phyloP scores from a whole-genome alignment of 2,329 filamentous ascomycete species.

The Xylaria sp. region DNA sequence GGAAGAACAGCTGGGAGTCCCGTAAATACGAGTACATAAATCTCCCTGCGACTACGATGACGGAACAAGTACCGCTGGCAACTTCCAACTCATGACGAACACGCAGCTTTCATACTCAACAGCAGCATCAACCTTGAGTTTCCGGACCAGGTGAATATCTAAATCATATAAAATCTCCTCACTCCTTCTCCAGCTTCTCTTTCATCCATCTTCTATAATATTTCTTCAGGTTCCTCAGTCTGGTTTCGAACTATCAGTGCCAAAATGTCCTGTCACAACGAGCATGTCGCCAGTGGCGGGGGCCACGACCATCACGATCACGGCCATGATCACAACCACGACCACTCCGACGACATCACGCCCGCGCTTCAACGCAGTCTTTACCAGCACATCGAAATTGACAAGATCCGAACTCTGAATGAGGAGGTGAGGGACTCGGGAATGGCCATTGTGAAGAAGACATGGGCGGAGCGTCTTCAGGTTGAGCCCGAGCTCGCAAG shows the following conservation, averaged over 20 bases:
- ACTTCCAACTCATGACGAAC: not conserved
- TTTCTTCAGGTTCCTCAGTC: no score
- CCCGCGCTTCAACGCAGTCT: constrained; percentile 86
- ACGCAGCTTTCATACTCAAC: not conserved
- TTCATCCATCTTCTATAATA: no score
- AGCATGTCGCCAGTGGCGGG: constrained; percentile 40
- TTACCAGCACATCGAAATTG: constrained; percentile 89
- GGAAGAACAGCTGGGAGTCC: not conserved
- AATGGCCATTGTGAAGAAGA: constrained; percentile 75
- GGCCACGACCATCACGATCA: constrained; percentile 37
- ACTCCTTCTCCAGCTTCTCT: not conserved
- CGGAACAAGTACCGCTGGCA: no score
- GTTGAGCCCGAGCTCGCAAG: constrained; percentile 71
- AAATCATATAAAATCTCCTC: not conserved
- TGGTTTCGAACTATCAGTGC: not conserved
- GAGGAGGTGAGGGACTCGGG: constrained; percentile 66
- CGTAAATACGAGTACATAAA: not conserved
- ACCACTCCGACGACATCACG: constrained; percentile 87
- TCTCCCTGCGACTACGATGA: no score
- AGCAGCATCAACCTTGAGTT: not conserved
- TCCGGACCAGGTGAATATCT: not conserved
- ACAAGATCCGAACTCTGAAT: constrained; percentile 77
- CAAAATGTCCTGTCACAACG: constrained; percentile 44
- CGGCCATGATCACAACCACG: constrained; percentile 59
- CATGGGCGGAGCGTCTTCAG: constrained; percentile 75